Conservation (phyloP, 257 asterid genomes). For the Solanum bulbocastanum region DNA sequence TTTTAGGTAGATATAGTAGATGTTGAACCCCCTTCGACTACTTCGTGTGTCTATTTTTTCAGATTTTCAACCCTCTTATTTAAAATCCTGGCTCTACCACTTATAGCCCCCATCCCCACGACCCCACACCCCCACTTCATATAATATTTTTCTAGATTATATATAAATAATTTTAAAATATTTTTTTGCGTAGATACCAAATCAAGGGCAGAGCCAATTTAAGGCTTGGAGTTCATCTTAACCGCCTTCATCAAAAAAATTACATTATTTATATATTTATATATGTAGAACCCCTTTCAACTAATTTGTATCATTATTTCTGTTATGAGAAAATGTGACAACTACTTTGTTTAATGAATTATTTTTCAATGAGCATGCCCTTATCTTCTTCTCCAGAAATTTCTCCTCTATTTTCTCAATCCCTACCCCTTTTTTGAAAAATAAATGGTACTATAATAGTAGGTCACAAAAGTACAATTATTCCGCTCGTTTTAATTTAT, state of each 20-base stretch:
- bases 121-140: no score
- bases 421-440: not conserved
- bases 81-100: not conserved
- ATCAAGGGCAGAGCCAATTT: no score
- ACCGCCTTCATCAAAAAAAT: not conserved
- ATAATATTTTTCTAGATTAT: no score
- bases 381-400: not conserved
- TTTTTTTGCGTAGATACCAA: no score
- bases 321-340: not conserved
- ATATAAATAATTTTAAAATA: no score
- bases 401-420: not conserved
- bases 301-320: no score
- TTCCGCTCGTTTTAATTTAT: no score
- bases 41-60: no score
- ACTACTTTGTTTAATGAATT: not conserved
- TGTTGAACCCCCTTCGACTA: no score
- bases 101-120: not conserved
- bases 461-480: not conserved
- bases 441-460: not conserved
- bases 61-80: no score
- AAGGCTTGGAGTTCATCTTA: no score
- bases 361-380: not conserved
- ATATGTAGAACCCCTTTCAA: not conserved
- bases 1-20: not conserved
- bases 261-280: no score